These are phyloP conservation scores for Gleditsia sinensis DNA, from an alignment of 306 rosid genomes.

Conservation along the genomic window DNA sequence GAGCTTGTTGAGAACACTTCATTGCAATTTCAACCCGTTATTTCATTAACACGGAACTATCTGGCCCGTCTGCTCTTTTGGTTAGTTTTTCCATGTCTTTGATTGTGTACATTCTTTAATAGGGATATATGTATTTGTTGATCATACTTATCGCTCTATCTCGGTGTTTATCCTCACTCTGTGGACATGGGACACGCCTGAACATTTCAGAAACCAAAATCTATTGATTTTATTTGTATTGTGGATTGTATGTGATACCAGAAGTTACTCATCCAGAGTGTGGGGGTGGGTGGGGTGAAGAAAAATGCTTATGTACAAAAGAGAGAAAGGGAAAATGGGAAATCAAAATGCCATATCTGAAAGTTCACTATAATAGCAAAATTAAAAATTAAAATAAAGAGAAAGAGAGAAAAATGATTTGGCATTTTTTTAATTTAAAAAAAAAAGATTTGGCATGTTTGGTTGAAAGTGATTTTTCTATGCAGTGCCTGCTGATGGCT, in stretches of 20 bases:
- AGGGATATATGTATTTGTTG: conserved; percentile 12
- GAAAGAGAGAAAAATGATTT: too few relatives aligned
- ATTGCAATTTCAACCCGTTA: conserved; percentile 77
- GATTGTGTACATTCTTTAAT: conserved; percentile 17
- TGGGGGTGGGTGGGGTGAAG: neutral
- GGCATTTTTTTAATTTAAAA: too few relatives aligned
- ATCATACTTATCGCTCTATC: neutral
- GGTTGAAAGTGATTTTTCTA: neutral
- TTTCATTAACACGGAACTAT: conserved; percentile 79
- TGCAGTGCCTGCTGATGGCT: conserved; percentile 24
- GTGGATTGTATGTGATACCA: neutral
- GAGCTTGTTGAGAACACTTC: conserved; percentile 87
- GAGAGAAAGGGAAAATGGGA: neutral
- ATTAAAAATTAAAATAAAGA: neutral
- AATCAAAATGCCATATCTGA: neutral
- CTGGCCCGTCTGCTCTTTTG: conserved; percentile 93
- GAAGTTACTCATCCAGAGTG: neutral
- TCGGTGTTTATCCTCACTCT: neutral
- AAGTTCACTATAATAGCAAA: neutral
- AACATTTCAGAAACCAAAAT: neutral
- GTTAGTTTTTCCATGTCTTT: conserved; percentile 49
- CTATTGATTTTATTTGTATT: neutral
- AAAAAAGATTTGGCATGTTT: conserved; percentile 22
- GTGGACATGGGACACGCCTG: neutral
- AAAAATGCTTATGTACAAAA: neutral